Evolutionary conservation across 345 rosid genomes (phyloP).

Genomic region (Zanthoxylum bungeanum): DNA sequence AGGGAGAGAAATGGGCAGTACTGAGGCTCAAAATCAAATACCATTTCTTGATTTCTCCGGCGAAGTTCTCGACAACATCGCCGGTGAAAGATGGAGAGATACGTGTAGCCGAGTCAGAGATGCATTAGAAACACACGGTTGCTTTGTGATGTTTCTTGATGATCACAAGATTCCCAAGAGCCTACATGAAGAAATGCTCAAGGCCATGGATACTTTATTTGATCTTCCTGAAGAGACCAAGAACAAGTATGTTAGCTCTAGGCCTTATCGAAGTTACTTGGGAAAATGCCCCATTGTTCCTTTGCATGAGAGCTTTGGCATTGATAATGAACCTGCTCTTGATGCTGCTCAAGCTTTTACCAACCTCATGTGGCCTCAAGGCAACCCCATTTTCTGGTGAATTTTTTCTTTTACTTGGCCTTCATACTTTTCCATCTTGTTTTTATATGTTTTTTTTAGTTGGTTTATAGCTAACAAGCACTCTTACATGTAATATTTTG

Average conservation of each 20-base stretch:
- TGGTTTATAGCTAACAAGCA: not conserved
- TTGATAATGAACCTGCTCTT: constrained; percentile 24
- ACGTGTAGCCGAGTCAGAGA: constrained; percentile 32
- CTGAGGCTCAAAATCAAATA: constrained; percentile 15
- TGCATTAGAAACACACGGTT: constrained; percentile 41
- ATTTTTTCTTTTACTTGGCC: not conserved
- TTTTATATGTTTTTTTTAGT: not conserved
- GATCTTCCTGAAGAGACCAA: constrained; percentile 47
- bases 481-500: too few species aligned
- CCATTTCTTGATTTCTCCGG: constrained; percentile 26
- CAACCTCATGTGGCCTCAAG: constrained; percentile 45
- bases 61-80: not conserved
- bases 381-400: constrained; percentile 42
- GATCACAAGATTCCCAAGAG: constrained; percentile 1
- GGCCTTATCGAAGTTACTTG: constrained; percentile 37
- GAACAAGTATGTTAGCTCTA: constrained; percentile 25
- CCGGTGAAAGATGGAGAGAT: constrained; percentile 15
- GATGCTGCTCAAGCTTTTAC: constrained; percentile 29
- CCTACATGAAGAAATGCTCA: constrained; percentile 22
- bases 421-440: not conserved
- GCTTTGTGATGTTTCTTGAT: constrained; percentile 27
- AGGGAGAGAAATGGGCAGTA: constrained; percentile 1
- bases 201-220: constrained; percentile 24
- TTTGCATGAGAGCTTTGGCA: constrained; percentile 37
- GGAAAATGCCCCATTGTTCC: constrained; percentile 28